These are phyloP conservation scores for Staphylotrichum longicolle DNA, from an alignment of 495 filamentous ascomycete species.

Conservation along the genomic window DNA sequence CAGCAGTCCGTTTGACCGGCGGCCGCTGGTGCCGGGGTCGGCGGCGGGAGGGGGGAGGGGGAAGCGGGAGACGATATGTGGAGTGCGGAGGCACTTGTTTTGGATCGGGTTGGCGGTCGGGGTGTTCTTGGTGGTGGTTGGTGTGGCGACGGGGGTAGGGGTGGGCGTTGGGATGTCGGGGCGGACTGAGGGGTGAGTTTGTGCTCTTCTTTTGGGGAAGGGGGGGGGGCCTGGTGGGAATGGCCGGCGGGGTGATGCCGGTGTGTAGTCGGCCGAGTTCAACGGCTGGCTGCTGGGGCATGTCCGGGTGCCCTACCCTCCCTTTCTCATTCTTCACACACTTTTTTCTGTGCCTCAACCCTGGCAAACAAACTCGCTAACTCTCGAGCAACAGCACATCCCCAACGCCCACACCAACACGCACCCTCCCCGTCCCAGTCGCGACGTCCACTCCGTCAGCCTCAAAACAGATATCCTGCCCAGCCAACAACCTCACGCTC, in stretches of 20 bases:
- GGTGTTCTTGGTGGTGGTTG: constrained; percentile 11
- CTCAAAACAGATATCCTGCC: constrained; percentile 27
- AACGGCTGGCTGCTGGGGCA: too few relatives aligned
- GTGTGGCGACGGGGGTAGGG: neutral
- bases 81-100: constrained; percentile 9
- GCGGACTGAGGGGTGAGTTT: too few relatives aligned
- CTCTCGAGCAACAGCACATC: neutral
- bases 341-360: too few relatives aligned
- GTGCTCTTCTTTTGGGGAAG: too few relatives aligned
- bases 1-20: constrained; percentile 13
- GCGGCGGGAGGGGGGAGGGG: constrained; percentile 4
- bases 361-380: neutral
- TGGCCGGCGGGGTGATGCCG: too few relatives aligned
- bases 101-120: constrained; percentile 10
- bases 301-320: too few relatives aligned
- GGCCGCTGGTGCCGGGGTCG: neutral
- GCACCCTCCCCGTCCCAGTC: constrained; percentile 20
- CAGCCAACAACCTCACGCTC: constrained; percentile 36
- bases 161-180: too few relatives aligned
- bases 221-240: too few relatives aligned
- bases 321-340: neutral
- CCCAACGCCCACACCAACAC: constrained; percentile 12
- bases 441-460: constrained; percentile 6
- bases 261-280: too few relatives aligned
- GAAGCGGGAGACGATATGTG: constrained; percentile 8